A percentile compares a stretch with the other conserved stretches of the same genome.
Conservation (phyloP, 2,329 filamentous ascomycete genomes). For the Fusarium duplospermum region DNA sequence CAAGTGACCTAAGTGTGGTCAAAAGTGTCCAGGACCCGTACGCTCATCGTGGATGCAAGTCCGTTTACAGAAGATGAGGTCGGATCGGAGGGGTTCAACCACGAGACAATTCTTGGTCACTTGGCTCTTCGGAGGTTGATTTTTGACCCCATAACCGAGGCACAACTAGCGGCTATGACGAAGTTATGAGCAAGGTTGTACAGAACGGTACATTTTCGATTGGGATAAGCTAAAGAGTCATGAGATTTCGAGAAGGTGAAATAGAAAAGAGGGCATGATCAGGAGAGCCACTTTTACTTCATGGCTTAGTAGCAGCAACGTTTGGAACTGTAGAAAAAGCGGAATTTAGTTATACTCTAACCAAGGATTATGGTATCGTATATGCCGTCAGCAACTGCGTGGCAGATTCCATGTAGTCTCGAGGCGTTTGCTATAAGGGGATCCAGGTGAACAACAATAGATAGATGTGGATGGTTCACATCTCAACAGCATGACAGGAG, state of each 20-base stretch:
- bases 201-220: background rate
- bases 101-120: background rate
- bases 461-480: background rate
- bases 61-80: conserved; percentile 1
- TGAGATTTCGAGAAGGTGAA: background rate
- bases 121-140: conserved; percentile 4
- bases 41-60: background rate
- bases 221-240: too few relatives aligned
- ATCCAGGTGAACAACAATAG: background rate
- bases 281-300: background rate
- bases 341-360: background rate
- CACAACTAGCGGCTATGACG: background rate
- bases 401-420: background rate
- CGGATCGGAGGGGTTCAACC: background rate
- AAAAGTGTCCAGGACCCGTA: background rate
- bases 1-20: conserved; percentile 4
- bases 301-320: background rate
- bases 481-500: background rate
- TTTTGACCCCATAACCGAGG: conserved; percentile 13
- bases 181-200: background rate
- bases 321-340: background rate
- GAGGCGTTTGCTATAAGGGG: background rate
- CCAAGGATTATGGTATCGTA: background rate
- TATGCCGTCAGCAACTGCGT: background rate
- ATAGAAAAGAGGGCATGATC: background rate